These are phyloP conservation scores for Claviceps maximensis DNA, from an alignment of 2,329 filamentous ascomycete species.

Conservation along the genomic window DNA sequence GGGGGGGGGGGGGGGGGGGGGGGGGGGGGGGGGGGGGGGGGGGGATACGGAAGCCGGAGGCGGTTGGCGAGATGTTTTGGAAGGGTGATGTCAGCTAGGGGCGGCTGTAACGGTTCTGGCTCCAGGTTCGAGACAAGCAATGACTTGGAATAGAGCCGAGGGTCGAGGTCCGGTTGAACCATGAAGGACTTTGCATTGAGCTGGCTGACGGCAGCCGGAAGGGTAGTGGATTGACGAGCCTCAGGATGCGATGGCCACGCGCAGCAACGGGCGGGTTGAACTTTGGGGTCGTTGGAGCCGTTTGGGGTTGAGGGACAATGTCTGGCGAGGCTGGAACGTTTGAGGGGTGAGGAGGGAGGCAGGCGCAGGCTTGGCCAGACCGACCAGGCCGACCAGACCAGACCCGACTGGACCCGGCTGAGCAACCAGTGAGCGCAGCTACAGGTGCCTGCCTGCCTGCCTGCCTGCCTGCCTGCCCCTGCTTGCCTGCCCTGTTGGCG, in stretches of 20 bases:
- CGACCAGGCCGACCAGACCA: neutral
- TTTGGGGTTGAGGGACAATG: conserved; percentile 2
- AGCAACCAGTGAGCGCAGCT: neutral
- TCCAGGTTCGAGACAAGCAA: neutral
- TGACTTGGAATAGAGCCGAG: neutral
- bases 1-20: neutral
- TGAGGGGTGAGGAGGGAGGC: conserved; percentile 1
- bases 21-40: neutral
- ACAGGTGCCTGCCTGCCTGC: too few species aligned
- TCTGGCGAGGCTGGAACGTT: neutral
- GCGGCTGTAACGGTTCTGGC: neutral
- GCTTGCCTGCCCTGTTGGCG: neutral
- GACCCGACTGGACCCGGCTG: neutral
- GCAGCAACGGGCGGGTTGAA: neutral
- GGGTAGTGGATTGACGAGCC: neutral
- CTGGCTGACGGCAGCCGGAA: neutral
- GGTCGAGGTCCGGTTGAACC: neutral
- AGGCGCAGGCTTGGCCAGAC: neutral
- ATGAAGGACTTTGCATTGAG: neutral
- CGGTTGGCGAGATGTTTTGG: neutral
- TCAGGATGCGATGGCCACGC: conserved; percentile 4
- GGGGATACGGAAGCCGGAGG: neutral
- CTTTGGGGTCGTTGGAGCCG: neutral
- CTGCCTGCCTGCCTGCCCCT: too few species aligned
- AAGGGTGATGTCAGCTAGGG: conserved; percentile 2